Conservation (phyloP, 148 eudicot species). For the Camellia lanceoleosa region DNA sequence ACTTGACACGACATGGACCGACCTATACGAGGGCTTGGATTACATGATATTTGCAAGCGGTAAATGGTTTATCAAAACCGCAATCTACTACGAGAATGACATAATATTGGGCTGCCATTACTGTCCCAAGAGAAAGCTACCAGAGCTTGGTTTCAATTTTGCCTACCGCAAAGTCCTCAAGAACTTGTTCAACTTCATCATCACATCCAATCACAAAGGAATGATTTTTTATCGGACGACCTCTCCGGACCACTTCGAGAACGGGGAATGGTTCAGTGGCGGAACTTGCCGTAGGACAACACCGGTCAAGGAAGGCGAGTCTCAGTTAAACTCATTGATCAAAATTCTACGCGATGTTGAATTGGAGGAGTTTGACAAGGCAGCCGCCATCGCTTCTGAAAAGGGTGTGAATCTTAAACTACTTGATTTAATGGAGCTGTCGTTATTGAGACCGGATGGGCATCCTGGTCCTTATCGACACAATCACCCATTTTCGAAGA, state of each 20-base stretch:
- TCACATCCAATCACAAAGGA: slow-evolving; percentile 44
- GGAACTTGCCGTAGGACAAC: slow-evolving; percentile 52
- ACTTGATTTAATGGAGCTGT: slow-evolving; percentile 42
- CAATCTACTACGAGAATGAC: slow-evolving; percentile 31
- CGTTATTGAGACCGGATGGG: no score
- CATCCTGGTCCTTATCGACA: no score
- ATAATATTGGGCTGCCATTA: slow-evolving; percentile 45
- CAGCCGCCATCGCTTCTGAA: no score
- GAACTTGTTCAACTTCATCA: slow-evolving; percentile 39
- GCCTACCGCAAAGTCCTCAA: slow-evolving; percentile 47
- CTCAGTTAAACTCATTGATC: slow-evolving; percentile 33
- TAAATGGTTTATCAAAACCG: no score
- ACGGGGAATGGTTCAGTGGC: slow-evolving; percentile 65
- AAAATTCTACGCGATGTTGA: slow-evolving; percentile 36
- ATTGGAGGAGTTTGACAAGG: no score
- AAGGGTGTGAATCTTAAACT: slow-evolving; percentile 37
- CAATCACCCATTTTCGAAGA: no score
- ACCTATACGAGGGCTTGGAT: slow-evolving; percentile 32
- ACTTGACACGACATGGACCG: slow-evolving; percentile 47
- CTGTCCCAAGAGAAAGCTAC: slow-evolving; percentile 34
- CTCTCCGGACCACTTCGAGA: slow-evolving; percentile 9
- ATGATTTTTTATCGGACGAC: slow-evolving; percentile 48
- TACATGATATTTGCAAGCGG: slow-evolving; percentile 46
- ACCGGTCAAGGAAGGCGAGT: slow-evolving; percentile 57
- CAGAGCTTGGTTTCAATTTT: slow-evolving; percentile 40